A percentile compares a stretch with the other conserved stretches of the same genome.
Evolutionary conservation across 345 rosid genomes (phyloP).

Genomic region (Arabidopsis suecica): DNA sequence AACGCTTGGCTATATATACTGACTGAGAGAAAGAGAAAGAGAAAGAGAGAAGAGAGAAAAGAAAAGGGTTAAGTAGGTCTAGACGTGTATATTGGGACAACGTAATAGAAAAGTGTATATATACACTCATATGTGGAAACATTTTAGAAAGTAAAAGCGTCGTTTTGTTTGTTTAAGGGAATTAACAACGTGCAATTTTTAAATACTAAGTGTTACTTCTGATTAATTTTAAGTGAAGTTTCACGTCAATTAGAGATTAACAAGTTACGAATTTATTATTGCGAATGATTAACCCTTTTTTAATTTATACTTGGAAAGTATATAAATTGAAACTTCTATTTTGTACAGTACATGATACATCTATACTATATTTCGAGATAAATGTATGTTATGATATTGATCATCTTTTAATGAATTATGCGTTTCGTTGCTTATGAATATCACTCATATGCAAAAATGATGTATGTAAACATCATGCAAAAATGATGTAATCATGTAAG

Average conservation of each 20-base stretch:
- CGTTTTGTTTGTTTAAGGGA: background rate
- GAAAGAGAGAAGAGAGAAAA: background rate
- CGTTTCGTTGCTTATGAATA: background rate
- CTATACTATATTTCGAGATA: too few relatives aligned
- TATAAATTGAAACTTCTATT: too few relatives aligned
- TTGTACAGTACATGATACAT: too few relatives aligned
- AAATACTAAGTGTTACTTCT: background rate
- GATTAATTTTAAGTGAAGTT: too few relatives aligned
- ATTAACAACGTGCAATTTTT: slow-evolving; percentile 1
- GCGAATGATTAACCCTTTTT: too few relatives aligned
- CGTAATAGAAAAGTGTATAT: background rate
- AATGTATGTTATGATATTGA: background rate
- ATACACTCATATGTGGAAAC: background rate
- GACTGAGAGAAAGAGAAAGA: slow-evolving; percentile 10
- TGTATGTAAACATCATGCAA: background rate
- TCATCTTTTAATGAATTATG: background rate
- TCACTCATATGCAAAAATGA: too few relatives aligned
- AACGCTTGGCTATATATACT: slow-evolving; percentile 27
- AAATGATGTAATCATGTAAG: background rate
- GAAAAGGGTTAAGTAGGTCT: background rate
- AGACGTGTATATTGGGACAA: background rate
- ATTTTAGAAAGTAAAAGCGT: slow-evolving; percentile 1
- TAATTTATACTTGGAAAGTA: too few relatives aligned
- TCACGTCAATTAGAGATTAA: too few relatives aligned
- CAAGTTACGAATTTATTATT: too few relatives aligned